A percentile compares a stretch with the other conserved stretches of the same genome.
phyloP scores from a whole-genome alignment of 2,329 filamentous ascomycete species.

The Parascedosporium putredinis region DNA sequence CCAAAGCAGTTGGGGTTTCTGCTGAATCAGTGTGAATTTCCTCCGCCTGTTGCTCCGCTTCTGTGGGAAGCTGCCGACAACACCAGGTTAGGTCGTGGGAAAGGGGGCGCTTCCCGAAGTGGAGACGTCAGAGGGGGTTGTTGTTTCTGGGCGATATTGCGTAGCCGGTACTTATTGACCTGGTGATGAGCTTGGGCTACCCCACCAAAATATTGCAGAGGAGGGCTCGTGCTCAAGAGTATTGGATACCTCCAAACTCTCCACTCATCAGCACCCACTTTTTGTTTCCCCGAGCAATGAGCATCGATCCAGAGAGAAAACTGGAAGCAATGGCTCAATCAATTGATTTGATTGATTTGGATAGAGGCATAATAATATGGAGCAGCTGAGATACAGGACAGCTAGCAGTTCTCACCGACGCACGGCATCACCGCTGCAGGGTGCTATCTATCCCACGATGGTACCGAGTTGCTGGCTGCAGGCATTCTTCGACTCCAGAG shows the following conservation, averaged over 20 bases:
- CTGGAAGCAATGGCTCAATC: too few relatives aligned
- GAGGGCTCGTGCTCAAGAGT: not conserved
- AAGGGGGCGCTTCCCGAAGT: slow-evolving; percentile 2
- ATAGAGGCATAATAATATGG: too few relatives aligned
- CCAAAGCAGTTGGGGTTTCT: not conserved
- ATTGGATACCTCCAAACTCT: not conserved
- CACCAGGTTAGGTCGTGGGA: not conserved
- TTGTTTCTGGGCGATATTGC: not conserved
- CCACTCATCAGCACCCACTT: too few relatives aligned
- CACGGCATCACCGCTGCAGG: too few relatives aligned
- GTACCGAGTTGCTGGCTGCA: too few relatives aligned
- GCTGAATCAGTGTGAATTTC: not conserved
- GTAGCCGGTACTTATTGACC: not conserved
- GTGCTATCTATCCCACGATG: too few relatives aligned
- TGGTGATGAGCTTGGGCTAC: not conserved
- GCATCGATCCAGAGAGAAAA: too few relatives aligned
- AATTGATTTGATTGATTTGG: too few relatives aligned
- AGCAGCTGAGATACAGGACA: too few relatives aligned
- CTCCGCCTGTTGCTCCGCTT: not conserved
- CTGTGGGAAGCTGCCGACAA: not conserved
- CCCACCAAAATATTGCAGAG: not conserved
- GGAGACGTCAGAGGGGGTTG: not conserved
- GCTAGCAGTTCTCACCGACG: too few relatives aligned
- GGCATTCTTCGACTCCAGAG: too few relatives aligned
- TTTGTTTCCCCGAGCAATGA: slow-evolving; percentile 6